Conservation (phyloP, 768 basidiomycete species). For the Psilocybe subaeruginosa region DNA sequence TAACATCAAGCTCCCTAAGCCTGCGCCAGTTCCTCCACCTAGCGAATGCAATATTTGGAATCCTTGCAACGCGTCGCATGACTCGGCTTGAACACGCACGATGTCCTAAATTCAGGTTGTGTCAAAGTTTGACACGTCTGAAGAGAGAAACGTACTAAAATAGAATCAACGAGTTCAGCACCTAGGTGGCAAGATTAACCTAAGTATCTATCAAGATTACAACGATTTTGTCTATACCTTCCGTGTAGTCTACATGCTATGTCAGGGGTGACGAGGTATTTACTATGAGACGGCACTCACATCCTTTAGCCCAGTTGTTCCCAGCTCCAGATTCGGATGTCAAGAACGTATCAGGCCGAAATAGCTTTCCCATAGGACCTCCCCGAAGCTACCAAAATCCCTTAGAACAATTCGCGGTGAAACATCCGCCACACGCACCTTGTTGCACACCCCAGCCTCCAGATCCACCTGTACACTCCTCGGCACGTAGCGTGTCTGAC, state of each 20-base stretch:
- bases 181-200: slow-evolving; percentile 41
- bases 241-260: slow-evolving; percentile 73
- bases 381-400: slow-evolving; percentile 53
- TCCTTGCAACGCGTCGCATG: slow-evolving; percentile 87
- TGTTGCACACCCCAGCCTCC: slow-evolving; percentile 84
- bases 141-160: slow-evolving; percentile 49
- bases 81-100: slow-evolving; percentile 79
- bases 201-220: background rate
- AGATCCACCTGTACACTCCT: slow-evolving; percentile 90
- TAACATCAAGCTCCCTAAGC: slow-evolving; percentile 79
- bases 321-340: slow-evolving; percentile 69
- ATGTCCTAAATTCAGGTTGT: slow-evolving; percentile 47
- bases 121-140: background rate
- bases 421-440: slow-evolving; percentile 44
- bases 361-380: slow-evolving; percentile 73
- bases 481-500: slow-evolving; percentile 78
- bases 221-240: slow-evolving; percentile 50
- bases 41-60: slow-evolving; percentile 90
- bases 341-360: slow-evolving; percentile 87
- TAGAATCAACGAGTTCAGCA: slow-evolving; percentile 88
- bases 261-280: background rate
- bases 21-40: slow-evolving; percentile 90
- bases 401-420: background rate
- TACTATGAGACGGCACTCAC: slow-evolving; percentile 44
- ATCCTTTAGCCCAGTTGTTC: slow-evolving; percentile 97